These are phyloP conservation scores for Pochonia chlamydosporia DNA, from an alignment of 2,329 filamentous ascomycete genomes.

Conservation along the genomic window DNA sequence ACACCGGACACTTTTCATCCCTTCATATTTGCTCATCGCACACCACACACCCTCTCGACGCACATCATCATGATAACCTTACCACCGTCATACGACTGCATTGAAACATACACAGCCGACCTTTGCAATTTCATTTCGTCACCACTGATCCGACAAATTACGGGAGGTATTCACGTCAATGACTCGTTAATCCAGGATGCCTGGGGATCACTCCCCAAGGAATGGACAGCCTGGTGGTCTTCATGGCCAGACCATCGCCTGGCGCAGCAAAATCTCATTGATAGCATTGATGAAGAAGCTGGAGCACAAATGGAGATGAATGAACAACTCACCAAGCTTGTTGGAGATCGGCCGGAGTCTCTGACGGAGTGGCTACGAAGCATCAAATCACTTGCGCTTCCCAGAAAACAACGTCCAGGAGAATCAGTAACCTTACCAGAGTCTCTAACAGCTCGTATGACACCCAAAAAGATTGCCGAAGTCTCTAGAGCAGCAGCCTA, in stretches of 20 bases:
- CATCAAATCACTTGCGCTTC: conserved; percentile 17
- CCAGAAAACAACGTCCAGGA: conserved; percentile 15
- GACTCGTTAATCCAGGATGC: conserved; percentile 24
- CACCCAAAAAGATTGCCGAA: conserved; percentile 24
- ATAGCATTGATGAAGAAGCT: conserved; percentile 17
- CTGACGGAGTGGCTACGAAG: conserved; percentile 17
- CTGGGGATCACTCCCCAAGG: conserved; percentile 21
- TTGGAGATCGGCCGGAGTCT: conserved; percentile 13
- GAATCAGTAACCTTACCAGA: conserved; percentile 14
- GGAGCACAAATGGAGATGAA: not conserved
- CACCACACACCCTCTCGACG: too few species aligned
- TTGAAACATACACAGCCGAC: conserved; percentile 16
- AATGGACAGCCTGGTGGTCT: conserved; percentile 25
- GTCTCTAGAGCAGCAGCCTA: conserved; percentile 21
- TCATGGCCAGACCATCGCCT: conserved; percentile 21
- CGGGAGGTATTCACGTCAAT: conserved; percentile 28
- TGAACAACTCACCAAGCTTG: too few species aligned
- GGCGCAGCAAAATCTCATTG: conserved; percentile 23
- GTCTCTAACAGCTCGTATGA: conserved; percentile 19
- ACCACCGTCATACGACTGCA: conserved; percentile 11
- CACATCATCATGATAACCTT: conserved; percentile 12
- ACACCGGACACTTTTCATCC: too few species aligned
- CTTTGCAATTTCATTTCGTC: conserved; percentile 18
- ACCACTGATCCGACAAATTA: conserved; percentile 23
- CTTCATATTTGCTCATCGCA: too few species aligned